Evolutionary conservation across 1,139 yeast species (phyloP).

Genomic region (Suhomyces taliae): DNA sequence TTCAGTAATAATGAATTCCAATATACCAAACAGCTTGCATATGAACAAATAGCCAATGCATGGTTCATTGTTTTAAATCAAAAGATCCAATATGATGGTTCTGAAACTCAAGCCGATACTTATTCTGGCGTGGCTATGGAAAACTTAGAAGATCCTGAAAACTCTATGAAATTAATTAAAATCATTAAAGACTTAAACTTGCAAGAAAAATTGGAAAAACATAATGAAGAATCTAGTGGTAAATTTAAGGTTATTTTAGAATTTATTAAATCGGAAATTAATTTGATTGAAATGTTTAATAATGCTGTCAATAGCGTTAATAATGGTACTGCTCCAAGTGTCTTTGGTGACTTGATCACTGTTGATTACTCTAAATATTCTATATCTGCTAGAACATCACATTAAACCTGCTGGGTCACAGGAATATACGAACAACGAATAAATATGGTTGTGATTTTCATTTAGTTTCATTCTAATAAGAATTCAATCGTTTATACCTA

Average conservation of each 20-base stretch:
- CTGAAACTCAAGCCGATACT: constrained; percentile 24
- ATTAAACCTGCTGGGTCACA: constrained; percentile 6
- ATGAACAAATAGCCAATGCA: constrained; percentile 76
- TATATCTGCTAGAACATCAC: constrained; percentile 23
- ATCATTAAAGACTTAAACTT: constrained; percentile 36
- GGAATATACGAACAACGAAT: background rate
- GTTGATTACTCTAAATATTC: constrained; percentile 50
- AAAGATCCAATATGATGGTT: constrained; percentile 12
- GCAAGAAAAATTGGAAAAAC: constrained; percentile 51
- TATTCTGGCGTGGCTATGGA: constrained; percentile 7
- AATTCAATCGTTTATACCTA: no score
- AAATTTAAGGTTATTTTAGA: constrained; percentile 50
- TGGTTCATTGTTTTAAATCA: constrained; percentile 67
- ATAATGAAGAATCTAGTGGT: constrained; percentile 58
- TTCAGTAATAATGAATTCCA: constrained; percentile 73
- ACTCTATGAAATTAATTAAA: constrained; percentile 29
- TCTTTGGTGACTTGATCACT: constrained; percentile 43
- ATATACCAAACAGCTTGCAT: constrained; percentile 69
- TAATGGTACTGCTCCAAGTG: constrained; percentile 19
- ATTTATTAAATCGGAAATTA: constrained; percentile 42
- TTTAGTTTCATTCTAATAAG: no score
- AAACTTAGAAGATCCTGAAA: constrained; percentile 19
- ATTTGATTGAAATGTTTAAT: constrained; percentile 26
- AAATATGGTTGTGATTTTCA: background rate
- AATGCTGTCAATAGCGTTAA: constrained; percentile 18